Conservation (phyloP, 2,329 filamentous ascomycete genomes). For the Ophiostoma australiae region DNA sequence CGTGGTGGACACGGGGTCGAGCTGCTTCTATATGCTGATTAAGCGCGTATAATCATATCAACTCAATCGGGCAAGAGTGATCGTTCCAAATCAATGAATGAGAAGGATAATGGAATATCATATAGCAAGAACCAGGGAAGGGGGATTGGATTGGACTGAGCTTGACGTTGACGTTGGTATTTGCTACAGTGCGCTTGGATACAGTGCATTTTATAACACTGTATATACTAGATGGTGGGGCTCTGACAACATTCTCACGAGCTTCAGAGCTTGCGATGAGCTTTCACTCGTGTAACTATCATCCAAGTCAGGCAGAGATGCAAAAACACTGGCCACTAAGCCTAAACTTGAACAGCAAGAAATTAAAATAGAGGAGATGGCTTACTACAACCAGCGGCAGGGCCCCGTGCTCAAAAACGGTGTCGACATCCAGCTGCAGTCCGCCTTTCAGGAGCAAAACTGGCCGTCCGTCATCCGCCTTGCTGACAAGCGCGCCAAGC, state of each 20-base stretch:
- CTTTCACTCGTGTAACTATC: background rate
- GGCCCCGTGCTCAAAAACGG: conserved; percentile 44
- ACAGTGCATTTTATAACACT: conserved; percentile 1
- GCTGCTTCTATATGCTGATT: background rate
- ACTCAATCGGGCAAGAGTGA: background rate
- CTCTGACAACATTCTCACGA: conserved; percentile 8
- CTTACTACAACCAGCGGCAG: conserved; percentile 28
- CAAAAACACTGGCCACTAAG: background rate
- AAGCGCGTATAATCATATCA: background rate
- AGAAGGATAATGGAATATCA: too few species aligned
- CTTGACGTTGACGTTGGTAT: background rate
- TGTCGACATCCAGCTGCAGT: conserved; percentile 52
- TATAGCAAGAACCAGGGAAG: too few species aligned
- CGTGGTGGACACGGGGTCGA: background rate
- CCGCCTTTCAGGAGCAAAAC: conserved; percentile 51
- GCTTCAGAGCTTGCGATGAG: conserved; percentile 1
- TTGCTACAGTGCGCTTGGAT: background rate
- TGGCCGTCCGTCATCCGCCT: conserved; percentile 49
- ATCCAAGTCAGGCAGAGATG: background rate
- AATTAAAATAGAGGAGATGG: conserved; percentile 23
- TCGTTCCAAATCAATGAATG: background rate
- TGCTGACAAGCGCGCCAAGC: conserved; percentile 47
- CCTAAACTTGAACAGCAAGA: background rate
- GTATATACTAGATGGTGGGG: conserved; percentile 1
- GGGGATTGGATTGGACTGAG: too few species aligned